Conservation (phyloP, 305 asterid species). For the Rubia balearica region DNA sequence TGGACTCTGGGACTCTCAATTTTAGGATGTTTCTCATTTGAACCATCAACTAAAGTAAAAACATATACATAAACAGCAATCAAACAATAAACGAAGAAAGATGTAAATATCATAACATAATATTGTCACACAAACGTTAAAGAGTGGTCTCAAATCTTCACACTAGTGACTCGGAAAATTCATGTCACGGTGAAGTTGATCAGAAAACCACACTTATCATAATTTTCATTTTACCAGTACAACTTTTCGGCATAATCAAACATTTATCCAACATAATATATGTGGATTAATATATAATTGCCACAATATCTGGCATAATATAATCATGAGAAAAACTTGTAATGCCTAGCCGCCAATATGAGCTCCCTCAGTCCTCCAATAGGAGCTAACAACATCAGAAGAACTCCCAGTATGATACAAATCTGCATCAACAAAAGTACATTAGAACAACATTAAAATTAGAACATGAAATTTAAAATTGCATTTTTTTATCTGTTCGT, state of each 20-base stretch:
- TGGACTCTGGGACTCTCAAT: no score
- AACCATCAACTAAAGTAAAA: no score
- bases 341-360: neutral
- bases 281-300: neutral
- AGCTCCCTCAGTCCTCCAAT: constrained; percentile 7
- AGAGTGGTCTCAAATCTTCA: neutral
- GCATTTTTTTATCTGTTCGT: neutral
- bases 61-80: no score
- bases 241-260: constrained; percentile 1
- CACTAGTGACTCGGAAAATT: no score
- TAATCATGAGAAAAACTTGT: constrained; percentile 8
- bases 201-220: neutral
- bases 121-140: neutral
- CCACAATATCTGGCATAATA: neutral
- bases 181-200: neutral
- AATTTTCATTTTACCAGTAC: neutral
- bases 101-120: no score
- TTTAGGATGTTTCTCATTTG: no score
- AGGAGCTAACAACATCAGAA: neutral
- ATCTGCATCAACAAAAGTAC: neutral
- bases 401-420: neutral
- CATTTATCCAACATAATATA: neutral
- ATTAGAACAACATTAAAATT: neutral
- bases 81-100: neutral
- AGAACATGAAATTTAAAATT: neutral